Base-by-base conservation (phyloP, 2,329 filamentous ascomycete species). In the Cyphellophora attinorum region DNA sequence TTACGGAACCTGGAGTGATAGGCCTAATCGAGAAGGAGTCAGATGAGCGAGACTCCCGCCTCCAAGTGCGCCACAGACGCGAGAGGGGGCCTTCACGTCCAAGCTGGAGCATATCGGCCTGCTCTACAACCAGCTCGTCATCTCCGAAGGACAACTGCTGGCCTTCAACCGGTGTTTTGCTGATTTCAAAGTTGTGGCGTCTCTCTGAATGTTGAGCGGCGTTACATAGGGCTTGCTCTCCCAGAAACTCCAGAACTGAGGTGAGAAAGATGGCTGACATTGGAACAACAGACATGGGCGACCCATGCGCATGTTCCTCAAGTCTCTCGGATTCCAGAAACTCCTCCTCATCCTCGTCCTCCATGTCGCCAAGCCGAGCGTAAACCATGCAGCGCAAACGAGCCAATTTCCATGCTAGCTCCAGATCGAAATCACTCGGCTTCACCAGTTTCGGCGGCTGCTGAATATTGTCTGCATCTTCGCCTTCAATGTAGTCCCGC, bases 331-430 rank as follows among this genome's bases (percentile, higher is more conserved):
- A 77, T 45, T 86, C 78, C 54, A 93, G 82, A 52, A 85, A 85
- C 33, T 79, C 76, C 53, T 95, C 89, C 57, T 96, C 91, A 46
- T 98, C 91, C 47, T 96, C 88, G 61, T 98, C 91, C 58, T 98
- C 93, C 72, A 98, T 79, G 53, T 98, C 89, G 29, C 91, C 91
- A 5, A 98, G 67, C 6, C 91, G 88, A 6, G 88, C 96, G 57
- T 96, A 96, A 14, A 98, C 89, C 91, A 98, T 98, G 57, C 91
- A 94, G 41, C 91, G 77, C 50, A 98, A 64, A 35, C 91, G 77
- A 0, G 88, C 91, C 47, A 91, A 75, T 64, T 93, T 95, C 88
- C 91, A 98, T 12, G 88, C 80, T 37, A 88, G 70, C 54, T 95
- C 84, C n/a, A 93, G 65, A 55, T 96, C 86, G 76, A 89, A 96